phyloP scores from a whole-genome alignment of 805 yeast species.

The Cyberlindnera nakhonratchasimensis region DNA sequence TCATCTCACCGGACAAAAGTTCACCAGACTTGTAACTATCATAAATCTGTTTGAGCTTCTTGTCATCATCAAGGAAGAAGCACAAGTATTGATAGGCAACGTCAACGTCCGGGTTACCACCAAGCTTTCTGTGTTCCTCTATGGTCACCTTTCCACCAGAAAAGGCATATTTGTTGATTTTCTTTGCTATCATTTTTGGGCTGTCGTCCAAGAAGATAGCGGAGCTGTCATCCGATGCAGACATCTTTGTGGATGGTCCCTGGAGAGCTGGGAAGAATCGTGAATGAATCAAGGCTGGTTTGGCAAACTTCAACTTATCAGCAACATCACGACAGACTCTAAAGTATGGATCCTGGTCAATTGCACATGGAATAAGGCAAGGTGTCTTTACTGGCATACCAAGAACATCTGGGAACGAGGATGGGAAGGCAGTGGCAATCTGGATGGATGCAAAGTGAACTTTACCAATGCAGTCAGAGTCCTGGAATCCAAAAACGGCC shows the following conservation, averaged over 20 bases:
- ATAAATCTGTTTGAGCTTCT: constrained; percentile 56
- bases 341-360: constrained; percentile 98
- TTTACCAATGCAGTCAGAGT: constrained; percentile 92
- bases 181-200: constrained; percentile 85
- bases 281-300: constrained; percentile 90
- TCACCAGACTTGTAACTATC: constrained; percentile 75
- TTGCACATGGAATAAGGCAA: constrained; percentile 96
- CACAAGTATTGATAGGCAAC: constrained; percentile 91
- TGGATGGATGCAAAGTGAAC: constrained; percentile 94
- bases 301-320: constrained; percentile 80
- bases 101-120: constrained; percentile 95
- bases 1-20: constrained; percentile 88
- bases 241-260: constrained; percentile 95
- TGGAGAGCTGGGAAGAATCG: constrained; percentile 97
- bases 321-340: constrained; percentile 98
- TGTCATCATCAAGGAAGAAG: constrained; percentile 89
- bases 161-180: constrained; percentile 93
- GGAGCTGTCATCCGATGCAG: constrained; percentile 85
- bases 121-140: constrained; percentile 86
- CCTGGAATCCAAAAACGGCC: constrained; percentile 95
- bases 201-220: constrained; percentile 97
- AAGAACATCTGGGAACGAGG: constrained; percentile 90
- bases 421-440: constrained; percentile 93
- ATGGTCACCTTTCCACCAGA: constrained; percentile 87
- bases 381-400: constrained; percentile 88